Conservation (phyloP, 345 rosid species). For the Erucastrum elatum region DNA sequence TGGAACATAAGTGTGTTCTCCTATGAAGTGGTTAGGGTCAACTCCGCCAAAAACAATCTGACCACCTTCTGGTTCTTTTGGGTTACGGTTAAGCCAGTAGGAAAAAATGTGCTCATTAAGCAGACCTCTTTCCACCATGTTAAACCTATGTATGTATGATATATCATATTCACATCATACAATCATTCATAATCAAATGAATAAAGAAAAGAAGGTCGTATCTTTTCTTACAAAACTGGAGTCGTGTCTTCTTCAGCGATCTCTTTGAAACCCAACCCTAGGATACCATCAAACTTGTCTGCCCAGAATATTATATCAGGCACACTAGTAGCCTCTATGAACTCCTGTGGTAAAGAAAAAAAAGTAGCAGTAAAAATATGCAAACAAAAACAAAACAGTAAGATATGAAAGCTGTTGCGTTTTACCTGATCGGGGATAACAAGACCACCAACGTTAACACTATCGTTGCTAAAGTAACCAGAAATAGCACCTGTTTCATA, state of each 20-base stretch:
- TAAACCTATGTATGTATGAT: slow-evolving; percentile 56
- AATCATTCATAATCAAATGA: neutral
- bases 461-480: slow-evolving; percentile 84
- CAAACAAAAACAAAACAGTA: neutral
- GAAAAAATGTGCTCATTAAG: slow-evolving; percentile 78
- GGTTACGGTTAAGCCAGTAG: slow-evolving; percentile 85
- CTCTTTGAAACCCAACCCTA: slow-evolving; percentile 92
- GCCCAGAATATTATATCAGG: slow-evolving; percentile 79
- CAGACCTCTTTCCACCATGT: slow-evolving; percentile 75
- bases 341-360: slow-evolving; percentile 50
- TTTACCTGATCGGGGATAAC: slow-evolving; percentile 67
- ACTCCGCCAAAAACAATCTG: slow-evolving; percentile 89
- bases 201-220: neutral
- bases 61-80: slow-evolving; percentile 74
- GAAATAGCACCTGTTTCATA: slow-evolving; percentile 86
- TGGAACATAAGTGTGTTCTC: slow-evolving; percentile 85
- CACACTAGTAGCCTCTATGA: slow-evolving; percentile 91
- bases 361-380: neutral
- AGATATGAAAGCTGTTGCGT: neutral
- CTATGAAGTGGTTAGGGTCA: slow-evolving; percentile 72
- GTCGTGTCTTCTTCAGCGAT: slow-evolving; percentile 73
- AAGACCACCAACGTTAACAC: slow-evolving; percentile 71
- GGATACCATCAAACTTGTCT: slow-evolving; percentile 88
- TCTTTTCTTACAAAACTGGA: slow-evolving; percentile 69
- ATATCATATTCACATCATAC: neutral